These are phyloP conservation scores for Malassezia equina DNA, from an alignment of 1,284 basidiomycete genomes.

Conservation along the genomic window DNA sequence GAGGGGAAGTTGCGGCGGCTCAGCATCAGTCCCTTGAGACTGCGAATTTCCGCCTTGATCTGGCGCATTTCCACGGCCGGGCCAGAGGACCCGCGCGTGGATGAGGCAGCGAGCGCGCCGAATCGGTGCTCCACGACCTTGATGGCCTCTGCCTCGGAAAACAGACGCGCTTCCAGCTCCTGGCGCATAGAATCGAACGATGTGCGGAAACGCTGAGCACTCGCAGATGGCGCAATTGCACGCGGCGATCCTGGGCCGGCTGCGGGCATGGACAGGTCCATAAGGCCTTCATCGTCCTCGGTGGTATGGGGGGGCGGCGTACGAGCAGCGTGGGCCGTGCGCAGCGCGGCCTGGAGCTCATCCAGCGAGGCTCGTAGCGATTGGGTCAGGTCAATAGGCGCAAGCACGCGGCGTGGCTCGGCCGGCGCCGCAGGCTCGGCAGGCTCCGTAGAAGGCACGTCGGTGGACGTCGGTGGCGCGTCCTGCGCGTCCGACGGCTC, in stretches of 20 bases:
- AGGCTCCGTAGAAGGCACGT: too few species aligned
- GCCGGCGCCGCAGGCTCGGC: not conserved
- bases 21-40: conserved; percentile 38
- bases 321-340: not conserved
- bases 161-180: conserved; percentile 5
- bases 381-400: conserved; percentile 33
- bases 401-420: conserved; percentile 15
- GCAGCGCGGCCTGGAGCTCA: conserved; percentile 22
- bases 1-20: conserved; percentile 34
- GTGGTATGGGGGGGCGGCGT: conserved; percentile 14
- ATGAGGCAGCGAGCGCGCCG: not conserved
- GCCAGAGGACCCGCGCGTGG: not conserved
- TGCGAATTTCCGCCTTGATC: conserved; percentile 43
- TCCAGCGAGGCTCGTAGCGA: conserved; percentile 30
- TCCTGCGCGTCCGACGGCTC: not conserved
- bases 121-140: conserved; percentile 5
- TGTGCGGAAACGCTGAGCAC: not conserved
- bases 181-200: conserved; percentile 9
- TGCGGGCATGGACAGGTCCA: conserved; percentile 12
- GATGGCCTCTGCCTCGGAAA: conserved; percentile 2
- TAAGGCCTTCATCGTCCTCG: conserved; percentile 20
- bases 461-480: conserved; percentile 3
- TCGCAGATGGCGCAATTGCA: conserved; percentile 4
- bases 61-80: conserved; percentile 19
- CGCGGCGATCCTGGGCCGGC: conserved; percentile 9